Base-by-base conservation (phyloP, 306 rosid genomes). In the Coriaria nepalensis region DNA sequence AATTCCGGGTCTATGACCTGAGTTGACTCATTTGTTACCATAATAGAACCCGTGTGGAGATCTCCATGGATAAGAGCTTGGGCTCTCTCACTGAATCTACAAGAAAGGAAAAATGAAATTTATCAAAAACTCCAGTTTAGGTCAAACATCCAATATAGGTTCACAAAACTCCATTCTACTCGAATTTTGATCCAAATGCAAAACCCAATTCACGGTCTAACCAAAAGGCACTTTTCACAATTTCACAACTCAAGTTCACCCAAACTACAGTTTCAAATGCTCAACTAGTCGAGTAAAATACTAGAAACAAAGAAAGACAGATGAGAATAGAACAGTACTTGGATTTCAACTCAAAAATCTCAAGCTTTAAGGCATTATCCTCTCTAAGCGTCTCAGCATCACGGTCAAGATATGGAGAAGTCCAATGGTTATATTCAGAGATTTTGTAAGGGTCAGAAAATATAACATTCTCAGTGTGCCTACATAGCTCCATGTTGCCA, bases 1-100 rank as follows among this genome's bases (percentile, higher is more conserved):
- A 90, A 90, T 68, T 85, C 98, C 0, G 95, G 78, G n/a, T n/a
- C n/a, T n/a, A 90, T 85, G 51, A 90, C 83, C 73, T 85, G 94
- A 49, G 94, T 90, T 8, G 92, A 85, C 52, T 90, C 92, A 44
- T 5, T 63, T 39, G 94, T 85, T 29, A 85, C 94, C 98, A 90
- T 90, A 32, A 90, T 68, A 12, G 97, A 90, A 58, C 87, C 68
- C 48, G 95, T 84, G 67, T 90, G 95, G 39, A 90, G 82, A 81
- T 90, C 95, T 47, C 94, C 95, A 49, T 90, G 98, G 57, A 90
- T 52, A 10, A 90, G 78, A 14, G 95, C 92, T 68, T 85, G 94
- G 41, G 85, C 57, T 77, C 85, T 90, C 84, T 85, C 94, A 35
- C 75, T 67, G 68, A 81, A 90, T 76, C 98, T 90, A 49, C n/a